Evolutionary conservation across 2,329 filamentous ascomycete species (phyloP).

Genomic region (Calonectria henricotiae): DNA sequence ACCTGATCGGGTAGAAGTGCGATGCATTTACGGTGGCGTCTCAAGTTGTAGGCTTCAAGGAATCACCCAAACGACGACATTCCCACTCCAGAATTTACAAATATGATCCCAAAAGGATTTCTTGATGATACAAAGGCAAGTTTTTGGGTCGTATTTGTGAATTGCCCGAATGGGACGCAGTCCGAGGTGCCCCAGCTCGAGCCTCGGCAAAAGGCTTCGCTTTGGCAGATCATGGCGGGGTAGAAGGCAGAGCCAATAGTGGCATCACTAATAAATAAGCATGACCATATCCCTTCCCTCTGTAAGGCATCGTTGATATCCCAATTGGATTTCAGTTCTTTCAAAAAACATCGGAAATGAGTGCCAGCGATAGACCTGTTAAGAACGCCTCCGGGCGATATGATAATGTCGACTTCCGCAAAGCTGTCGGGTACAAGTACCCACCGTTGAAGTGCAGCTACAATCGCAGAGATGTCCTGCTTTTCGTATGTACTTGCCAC

Average conservation of each 20-base stretch:
- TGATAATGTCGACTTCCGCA: conserved; percentile 62
- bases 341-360: conserved; percentile 22
- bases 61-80: not conserved
- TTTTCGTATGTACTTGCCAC: conserved; percentile 46
- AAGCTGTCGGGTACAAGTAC: conserved; percentile 59
- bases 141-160: not conserved
- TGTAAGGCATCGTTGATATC: not conserved
- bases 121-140: not conserved
- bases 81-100: not conserved
- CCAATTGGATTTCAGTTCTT: not conserved
- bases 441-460: conserved; percentile 60
- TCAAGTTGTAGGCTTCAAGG: not conserved
- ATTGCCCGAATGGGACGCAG: conserved; percentile 15
- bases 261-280: conserved; percentile 1
- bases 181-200: conserved; percentile 17
- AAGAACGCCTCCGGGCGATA: conserved; percentile 60
- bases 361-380: conserved; percentile 52
- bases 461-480: conserved; percentile 62
- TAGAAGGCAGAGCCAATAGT: not conserved
- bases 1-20: not conserved
- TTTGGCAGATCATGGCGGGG: conserved; percentile 21
- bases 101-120: not conserved
- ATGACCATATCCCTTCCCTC: not conserved
- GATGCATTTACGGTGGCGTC: not conserved
- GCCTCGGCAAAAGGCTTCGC: conserved; percentile 28